Conservation (phyloP, 2,329 filamentous ascomycete species). For the Talaromyces sp. region DNA sequence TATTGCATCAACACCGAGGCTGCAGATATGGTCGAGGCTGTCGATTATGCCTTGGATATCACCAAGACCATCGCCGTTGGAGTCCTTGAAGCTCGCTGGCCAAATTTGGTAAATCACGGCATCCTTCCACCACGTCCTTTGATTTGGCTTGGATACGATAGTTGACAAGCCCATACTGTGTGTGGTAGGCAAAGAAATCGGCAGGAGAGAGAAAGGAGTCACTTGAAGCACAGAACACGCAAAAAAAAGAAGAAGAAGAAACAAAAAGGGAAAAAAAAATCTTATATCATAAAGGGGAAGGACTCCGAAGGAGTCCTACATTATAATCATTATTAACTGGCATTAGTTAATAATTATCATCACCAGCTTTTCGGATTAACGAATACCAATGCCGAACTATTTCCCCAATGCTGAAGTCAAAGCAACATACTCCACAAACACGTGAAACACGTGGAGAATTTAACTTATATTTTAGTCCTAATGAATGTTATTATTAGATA, state of each 20-base stretch:
- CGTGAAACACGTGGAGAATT: too few relatives aligned
- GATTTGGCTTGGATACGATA: background rate
- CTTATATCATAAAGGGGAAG: background rate
- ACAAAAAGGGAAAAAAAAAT: background rate
- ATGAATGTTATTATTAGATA: too few relatives aligned
- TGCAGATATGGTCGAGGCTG: constrained; percentile 27
- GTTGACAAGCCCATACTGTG: background rate
- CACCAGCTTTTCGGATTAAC: background rate
- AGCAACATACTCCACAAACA: too few relatives aligned
- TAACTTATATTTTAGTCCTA: too few relatives aligned
- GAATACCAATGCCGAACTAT: background rate
- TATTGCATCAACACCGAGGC: constrained; percentile 27
- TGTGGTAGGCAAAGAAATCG: background rate
- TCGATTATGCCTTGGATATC: constrained; percentile 29
- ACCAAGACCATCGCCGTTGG: constrained; percentile 30
- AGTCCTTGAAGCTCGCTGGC: constrained; percentile 32
- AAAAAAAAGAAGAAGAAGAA: background rate
- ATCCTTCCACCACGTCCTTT: constrained; percentile 36
- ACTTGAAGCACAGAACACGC: background rate
- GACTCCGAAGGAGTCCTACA: too few relatives aligned
- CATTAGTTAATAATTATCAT: too few relatives aligned
- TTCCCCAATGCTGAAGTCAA: background rate
- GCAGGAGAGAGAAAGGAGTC: background rate
- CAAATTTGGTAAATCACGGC: constrained; percentile 29
- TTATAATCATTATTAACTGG: too few relatives aligned